Evolutionary conservation across 441 rosid genomes (phyloP), one percentile per base, ranked within the genome.

Genomic region (Manihot esculenta): DNA sequence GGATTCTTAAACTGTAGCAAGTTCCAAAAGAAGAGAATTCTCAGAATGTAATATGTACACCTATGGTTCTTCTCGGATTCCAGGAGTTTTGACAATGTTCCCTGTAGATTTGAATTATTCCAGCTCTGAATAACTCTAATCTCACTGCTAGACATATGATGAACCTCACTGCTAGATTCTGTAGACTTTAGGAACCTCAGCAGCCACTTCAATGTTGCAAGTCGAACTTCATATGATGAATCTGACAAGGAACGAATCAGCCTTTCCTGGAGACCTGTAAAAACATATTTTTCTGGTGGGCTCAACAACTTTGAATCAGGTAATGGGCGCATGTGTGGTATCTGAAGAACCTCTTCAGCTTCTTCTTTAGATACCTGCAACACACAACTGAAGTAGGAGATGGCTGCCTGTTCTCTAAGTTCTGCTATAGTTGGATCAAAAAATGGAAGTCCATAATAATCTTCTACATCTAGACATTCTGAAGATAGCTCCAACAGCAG

Each of bases 141-240:
- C 75, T 84, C 90, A 57, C 68, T 65, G 78, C 74, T 74, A 38
- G 78, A 71, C 38, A 68, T 61, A 78, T 76, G 69, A 38, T 76
- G 50, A 20, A 64, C 74, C 58, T 64, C 79, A 59, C 61, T 69
- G 50, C 65, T 70, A 66, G 82, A 87, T 74, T 82, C 85, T 66
- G 61, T 72, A 45, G 84, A 83, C 61, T 85, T 84, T 67, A 95
- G 72, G 80, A 88, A 89, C 84, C 75, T 89, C 71, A 86, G 80
- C 74, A 92, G 80, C 98, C 98, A 91, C 76, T 92, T 92, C 74
- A 95, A 74, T 72, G 98, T 91, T 73, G 88, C 89, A 51, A 87
- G 88, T 68, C 92, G 93, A 84, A 92, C 95, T 83, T 95, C 99
- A 82, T 91, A 95, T 42, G 90, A 87, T 57, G 91, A 84, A 80